Evolutionary conservation across 495 filamentous ascomycete genomes (phyloP).

Genomic region (Hypoxylon rickii): DNA sequence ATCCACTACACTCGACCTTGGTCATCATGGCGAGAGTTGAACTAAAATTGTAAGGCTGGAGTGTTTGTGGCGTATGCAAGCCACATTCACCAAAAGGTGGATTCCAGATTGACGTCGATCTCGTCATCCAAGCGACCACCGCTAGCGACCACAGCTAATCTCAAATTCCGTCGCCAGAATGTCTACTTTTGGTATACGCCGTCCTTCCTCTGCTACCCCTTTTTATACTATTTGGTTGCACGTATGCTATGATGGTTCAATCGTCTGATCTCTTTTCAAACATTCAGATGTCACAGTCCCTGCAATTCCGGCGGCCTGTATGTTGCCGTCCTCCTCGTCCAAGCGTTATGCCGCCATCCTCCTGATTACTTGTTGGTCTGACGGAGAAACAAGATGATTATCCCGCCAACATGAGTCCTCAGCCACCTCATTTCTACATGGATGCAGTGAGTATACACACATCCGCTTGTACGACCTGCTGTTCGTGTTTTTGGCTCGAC

Average conservation of each 20-base stretch:
- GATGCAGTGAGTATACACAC: conserved; percentile 3
- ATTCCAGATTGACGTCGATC: conserved; percentile 26
- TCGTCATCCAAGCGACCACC: too few species aligned
- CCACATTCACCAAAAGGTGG: too few species aligned
- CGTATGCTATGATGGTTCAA: neutral
- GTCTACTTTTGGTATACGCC: conserved; percentile 8
- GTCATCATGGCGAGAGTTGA: too few species aligned
- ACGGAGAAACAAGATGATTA: neutral
- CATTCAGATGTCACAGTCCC: conserved; percentile 1
- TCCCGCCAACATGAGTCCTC: conserved; percentile 1
- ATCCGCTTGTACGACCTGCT: neutral
- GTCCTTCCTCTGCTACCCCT: conserved; percentile 13
- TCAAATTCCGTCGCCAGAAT: conserved; percentile 8
- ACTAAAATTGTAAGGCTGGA: too few species aligned
- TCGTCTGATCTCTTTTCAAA: neutral
- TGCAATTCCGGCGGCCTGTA: conserved; percentile 7
- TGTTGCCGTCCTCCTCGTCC: conserved; percentile 19
- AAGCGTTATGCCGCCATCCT: conserved; percentile 25
- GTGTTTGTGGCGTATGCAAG: conserved; percentile 20
- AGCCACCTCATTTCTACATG: neutral
- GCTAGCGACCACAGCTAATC: conserved; percentile 29
- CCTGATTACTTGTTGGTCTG: conserved; percentile 11
- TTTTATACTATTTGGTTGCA: neutral
- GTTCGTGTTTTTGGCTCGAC: conserved; percentile 1
- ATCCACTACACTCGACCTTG: too few species aligned